These are phyloP conservation scores for Jaapia argillacea DNA, from an alignment of 768 basidiomycete genomes.

Conservation along the genomic window DNA sequence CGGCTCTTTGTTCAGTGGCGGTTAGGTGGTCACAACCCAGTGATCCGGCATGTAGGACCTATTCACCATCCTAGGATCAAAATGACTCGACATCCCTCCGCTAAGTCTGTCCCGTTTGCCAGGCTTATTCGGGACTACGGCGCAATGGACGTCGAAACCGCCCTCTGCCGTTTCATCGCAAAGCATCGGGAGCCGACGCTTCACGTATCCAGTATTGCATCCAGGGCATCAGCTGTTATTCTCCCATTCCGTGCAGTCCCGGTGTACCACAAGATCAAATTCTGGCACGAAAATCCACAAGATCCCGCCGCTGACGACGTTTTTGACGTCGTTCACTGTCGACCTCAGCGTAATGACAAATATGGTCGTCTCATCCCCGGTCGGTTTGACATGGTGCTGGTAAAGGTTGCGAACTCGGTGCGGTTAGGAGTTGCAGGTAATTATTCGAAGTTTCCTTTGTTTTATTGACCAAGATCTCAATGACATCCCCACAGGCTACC, in stretches of 20 bases:
- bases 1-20: constrained; percentile 12
- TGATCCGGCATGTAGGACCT: too few species aligned
- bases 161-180: constrained; percentile 5
- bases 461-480: not conserved
- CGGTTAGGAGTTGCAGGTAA: not conserved
- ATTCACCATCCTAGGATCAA: too few species aligned
- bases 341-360: not conserved
- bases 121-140: constrained; percentile 14
- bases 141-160: constrained; percentile 7
- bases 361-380: not conserved
- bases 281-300: not conserved
- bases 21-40: too few species aligned
- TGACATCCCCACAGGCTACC: constrained; percentile 1
- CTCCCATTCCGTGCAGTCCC: constrained; percentile 2
- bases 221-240: not conserved
- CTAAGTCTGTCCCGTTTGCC: constrained; percentile 12
- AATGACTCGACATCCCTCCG: constrained; percentile 17
- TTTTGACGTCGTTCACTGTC: not conserved
- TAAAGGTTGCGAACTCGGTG: not conserved
- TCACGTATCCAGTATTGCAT: not conserved
- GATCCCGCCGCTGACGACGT: not conserved
- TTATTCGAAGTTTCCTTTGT: not conserved
- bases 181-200: not conserved
- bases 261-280: constrained; percentile 7
- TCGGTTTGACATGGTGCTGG: constrained; percentile 4